A percentile compares a stretch with the other conserved stretches of the same genome.
These are phyloP conservation scores for Rosa lucieae DNA, from an alignment of 306 rosid genomes.

Conservation along the genomic window DNA sequence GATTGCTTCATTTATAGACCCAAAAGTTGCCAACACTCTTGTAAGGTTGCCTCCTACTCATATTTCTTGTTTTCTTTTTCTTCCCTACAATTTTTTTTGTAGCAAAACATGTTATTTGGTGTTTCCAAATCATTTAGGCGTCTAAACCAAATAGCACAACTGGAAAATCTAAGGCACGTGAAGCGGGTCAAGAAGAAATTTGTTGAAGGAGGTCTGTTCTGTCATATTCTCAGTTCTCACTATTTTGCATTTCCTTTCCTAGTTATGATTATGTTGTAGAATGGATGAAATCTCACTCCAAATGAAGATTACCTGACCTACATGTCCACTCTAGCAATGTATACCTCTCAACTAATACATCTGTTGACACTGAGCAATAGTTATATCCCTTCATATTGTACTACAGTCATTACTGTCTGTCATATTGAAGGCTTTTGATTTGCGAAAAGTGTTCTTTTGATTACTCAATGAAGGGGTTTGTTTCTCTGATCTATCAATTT, in stretches of 20 bases:
- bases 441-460: background rate
- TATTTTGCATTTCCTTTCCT: too few species aligned
- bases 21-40: slow-evolving; percentile 69
- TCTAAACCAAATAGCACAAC: slow-evolving; percentile 64
- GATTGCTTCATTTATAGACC: slow-evolving; percentile 60
- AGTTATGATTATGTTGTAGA: background rate
- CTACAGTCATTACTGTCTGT: background rate
- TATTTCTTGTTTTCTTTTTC: background rate
- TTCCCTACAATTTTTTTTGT: background rate
- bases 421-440: background rate
- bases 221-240: background rate
- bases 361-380: background rate
- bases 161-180: slow-evolving; percentile 68
- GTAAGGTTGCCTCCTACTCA: slow-evolving; percentile 48
- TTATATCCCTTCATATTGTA: background rate
- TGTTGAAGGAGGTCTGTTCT: slow-evolving; percentile 46
- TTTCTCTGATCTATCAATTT: background rate
- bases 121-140: slow-evolving; percentile 37
- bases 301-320: background rate
- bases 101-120: background rate
- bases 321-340: background rate
- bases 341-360: background rate
- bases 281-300: background rate
- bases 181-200: slow-evolving; percentile 73
- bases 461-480: background rate